Conservation (phyloP, 495 filamentous ascomycete species). For the Penicillium pulvis region DNA sequence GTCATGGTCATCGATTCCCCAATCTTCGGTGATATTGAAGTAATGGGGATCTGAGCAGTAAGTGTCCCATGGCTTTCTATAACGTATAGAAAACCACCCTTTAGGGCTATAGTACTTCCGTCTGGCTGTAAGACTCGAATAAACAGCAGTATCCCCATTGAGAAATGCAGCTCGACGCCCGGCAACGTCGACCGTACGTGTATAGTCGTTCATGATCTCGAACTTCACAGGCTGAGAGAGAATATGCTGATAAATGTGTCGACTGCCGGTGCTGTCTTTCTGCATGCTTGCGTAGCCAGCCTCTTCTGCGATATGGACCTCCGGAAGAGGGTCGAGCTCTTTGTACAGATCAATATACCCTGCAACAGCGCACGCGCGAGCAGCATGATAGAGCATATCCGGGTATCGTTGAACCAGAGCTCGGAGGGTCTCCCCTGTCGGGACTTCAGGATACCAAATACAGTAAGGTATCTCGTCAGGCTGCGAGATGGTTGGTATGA, state of each 20-base stretch:
- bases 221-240: slow-evolving; percentile 25
- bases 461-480: slow-evolving; percentile 12
- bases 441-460: slow-evolving; percentile 17
- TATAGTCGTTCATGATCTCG: slow-evolving; percentile 33
- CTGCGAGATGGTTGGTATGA: slow-evolving; percentile 13
- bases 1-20: slow-evolving; percentile 15
- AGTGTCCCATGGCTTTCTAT: no score
- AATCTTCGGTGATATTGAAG: slow-evolving; percentile 20
- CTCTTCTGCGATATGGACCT: slow-evolving; percentile 34
- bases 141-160: slow-evolving; percentile 32
- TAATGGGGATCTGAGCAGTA: slow-evolving; percentile 3
- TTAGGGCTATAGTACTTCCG: not conserved
- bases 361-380: slow-evolving; percentile 33
- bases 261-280: slow-evolving; percentile 15
- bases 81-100: not conserved
- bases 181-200: slow-evolving; percentile 20
- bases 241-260: slow-evolving; percentile 28
- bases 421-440: slow-evolving; percentile 13
- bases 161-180: slow-evolving; percentile 15
- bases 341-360: slow-evolving; percentile 30
- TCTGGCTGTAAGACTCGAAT: slow-evolving; percentile 17
- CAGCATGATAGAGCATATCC: slow-evolving; percentile 31
- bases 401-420: slow-evolving; percentile 20
- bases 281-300: slow-evolving; percentile 21
- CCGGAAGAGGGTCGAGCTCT: slow-evolving; percentile 33